Conservation (phyloP, 192 early-diverging fungal genomes). For the Gamsiella multidivaricata region DNA sequence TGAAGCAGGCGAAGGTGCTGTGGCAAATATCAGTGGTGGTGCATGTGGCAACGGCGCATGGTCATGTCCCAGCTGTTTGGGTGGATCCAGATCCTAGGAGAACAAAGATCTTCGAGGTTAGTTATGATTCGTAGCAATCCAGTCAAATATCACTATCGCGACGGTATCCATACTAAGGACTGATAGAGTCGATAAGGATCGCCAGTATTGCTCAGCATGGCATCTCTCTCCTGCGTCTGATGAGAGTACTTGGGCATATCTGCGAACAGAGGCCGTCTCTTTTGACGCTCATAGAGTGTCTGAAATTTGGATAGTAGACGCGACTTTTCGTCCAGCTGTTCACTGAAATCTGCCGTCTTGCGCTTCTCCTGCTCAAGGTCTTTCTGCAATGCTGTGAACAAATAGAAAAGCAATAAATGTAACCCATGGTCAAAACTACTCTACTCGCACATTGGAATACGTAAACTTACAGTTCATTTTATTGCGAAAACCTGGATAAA, state of each 20-base stretch:
- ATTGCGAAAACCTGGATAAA: conserved; percentile 9
- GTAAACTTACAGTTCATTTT: conserved; percentile 25
- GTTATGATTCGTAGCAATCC: too few species aligned
- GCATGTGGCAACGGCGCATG: too few species aligned
- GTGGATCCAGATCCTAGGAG: too few species aligned
- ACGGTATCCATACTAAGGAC: not conserved
- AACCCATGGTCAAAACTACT: too few species aligned
- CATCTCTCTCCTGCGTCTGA: not conserved
- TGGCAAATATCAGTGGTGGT: too few species aligned
- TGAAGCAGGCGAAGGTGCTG: too few species aligned
- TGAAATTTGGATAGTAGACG: conserved; percentile 66
- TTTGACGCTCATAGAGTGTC: conserved; percentile 22
- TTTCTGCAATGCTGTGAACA: conserved; percentile 44
- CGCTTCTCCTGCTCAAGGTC: conserved; percentile 52
- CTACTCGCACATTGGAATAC: too few species aligned
- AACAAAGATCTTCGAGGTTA: too few species aligned
- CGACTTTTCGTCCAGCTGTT: conserved; percentile 58
- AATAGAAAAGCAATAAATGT: too few species aligned
- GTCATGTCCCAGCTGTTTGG: too few species aligned
- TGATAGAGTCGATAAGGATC: conserved; percentile 7
- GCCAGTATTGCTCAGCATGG: not conserved
- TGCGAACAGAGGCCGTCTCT: conserved; percentile 27
- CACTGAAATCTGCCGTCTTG: conserved; percentile 45
- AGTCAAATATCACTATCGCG: too few species aligned
- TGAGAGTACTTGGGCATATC: not conserved